phyloP scores from a whole-genome alignment of 768 basidiomycete species.

The Kwoniella dejecticola region DNA sequence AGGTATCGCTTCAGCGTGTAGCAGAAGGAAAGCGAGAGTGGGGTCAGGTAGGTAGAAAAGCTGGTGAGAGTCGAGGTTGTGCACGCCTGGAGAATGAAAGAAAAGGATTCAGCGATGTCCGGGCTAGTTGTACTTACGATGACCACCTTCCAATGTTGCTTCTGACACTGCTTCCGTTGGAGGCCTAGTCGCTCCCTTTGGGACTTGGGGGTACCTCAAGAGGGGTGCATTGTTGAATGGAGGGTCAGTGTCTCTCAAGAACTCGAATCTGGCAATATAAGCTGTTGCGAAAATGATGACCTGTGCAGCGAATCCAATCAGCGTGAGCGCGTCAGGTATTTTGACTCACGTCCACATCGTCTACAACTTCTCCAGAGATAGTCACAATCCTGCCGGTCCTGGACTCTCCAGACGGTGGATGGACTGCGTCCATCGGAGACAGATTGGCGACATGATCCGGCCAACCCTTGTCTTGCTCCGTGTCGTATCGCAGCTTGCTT shows the following conservation, averaged over 20 bases:
- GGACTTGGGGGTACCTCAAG: constrained; percentile 1
- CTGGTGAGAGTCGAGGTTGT: constrained; percentile 15
- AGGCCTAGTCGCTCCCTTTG: not conserved
- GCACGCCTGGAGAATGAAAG: not conserved
- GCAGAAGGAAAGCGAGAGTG: constrained; percentile 9
- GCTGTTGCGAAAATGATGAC: constrained; percentile 16
- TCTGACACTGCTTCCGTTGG: not conserved
- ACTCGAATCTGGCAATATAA: constrained; percentile 12
- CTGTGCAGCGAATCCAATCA: not conserved
- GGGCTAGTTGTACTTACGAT: constrained; percentile 1
- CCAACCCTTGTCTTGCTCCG: constrained; percentile 13
- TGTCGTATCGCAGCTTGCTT: constrained; percentile 15
- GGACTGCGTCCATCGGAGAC: constrained; percentile 10
- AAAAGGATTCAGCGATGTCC: not conserved
- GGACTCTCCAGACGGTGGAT: constrained; percentile 2
- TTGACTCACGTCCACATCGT: constrained; percentile 17
- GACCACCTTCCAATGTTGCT: constrained; percentile 9
- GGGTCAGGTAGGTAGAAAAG: constrained; percentile 19
- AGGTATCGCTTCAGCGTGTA: constrained; percentile 14
- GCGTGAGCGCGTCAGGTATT: not conserved
- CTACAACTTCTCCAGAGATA: constrained; percentile 8
- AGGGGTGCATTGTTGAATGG: constrained; percentile 11
- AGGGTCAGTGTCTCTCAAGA: constrained; percentile 9
- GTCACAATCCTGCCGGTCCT: constrained; percentile 7
- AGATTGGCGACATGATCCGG: constrained; percentile 9